Conservation (phyloP, 306 rosid genomes). For the Trifolium repens region DNA sequence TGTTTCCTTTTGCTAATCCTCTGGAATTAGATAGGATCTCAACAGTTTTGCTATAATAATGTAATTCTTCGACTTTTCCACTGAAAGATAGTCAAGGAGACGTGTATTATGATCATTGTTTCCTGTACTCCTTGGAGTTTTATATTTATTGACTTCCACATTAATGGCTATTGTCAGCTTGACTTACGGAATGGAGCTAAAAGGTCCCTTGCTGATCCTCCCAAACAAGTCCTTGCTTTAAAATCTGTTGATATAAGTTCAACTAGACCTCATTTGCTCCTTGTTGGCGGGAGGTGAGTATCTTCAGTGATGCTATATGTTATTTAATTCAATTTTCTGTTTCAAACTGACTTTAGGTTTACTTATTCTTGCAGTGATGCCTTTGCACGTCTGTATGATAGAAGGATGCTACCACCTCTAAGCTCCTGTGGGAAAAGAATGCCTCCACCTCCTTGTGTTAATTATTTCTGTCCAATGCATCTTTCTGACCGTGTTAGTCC, state of each 20-base stretch:
- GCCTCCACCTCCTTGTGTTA: constrained; percentile 91
- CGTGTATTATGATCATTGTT: constrained; percentile 36
- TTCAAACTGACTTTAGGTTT: constrained; percentile 39
- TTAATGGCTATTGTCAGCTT: constrained; percentile 69
- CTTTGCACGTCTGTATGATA: constrained; percentile 94
- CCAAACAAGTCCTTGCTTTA: constrained; percentile 78
- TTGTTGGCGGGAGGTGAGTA: constrained; percentile 97
- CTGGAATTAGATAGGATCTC: constrained; percentile 25
- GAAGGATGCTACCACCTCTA: constrained; percentile 93
- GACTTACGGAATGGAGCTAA: constrained; percentile 94
- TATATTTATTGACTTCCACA: constrained; percentile 44
- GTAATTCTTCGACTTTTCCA: constrained; percentile 14
- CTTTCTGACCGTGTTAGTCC: constrained; percentile 90
- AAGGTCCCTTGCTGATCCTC: constrained; percentile 91
- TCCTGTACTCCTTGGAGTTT: constrained; percentile 34
- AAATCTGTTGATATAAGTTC: constrained; percentile 95
- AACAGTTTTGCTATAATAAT: constrained; percentile 10
- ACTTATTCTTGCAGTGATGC: constrained; percentile 75
- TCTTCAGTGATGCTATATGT: constrained; percentile 37
- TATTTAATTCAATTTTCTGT: constrained; percentile 4
- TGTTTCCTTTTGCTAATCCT: constrained; percentile 24
- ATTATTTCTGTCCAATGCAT: constrained; percentile 97
- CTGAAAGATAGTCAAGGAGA: constrained; percentile 27
- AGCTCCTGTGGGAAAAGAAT: constrained; percentile 74
- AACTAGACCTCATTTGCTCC: constrained; percentile 86